Base-by-base conservation (phyloP, 352 stramenopile species). In the Elongisporangium senticosum region DNA sequence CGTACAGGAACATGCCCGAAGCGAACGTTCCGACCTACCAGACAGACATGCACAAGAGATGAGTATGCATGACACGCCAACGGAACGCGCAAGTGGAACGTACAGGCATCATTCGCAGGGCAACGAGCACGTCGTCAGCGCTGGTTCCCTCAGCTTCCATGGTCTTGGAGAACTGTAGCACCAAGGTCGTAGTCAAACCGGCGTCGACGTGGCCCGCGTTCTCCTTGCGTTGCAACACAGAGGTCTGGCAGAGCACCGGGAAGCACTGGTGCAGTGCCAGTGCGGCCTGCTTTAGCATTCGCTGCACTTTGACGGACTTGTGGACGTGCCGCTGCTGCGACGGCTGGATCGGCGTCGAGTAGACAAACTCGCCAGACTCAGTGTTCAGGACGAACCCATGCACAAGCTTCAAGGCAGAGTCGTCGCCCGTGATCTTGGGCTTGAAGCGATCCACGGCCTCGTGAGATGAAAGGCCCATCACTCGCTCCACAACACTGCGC, bases 91-190 rank as follows among this genome's bases (percentile, higher is more conserved):
- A 17, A 17, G 33, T 14, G 2, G 17, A 28, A 63, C 65, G 71
- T 62, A 83, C 76, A 6, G 59, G 28, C 11, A 82, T 39, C 74
- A 82, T 74, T 11, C 63, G 65, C 4, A 83, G 53, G 24, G 69
- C 71, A 4, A 86, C 54, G 55, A 73, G 64, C 17, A 67, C 49
- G 17, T 59, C 10, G 15, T 43, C 33, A 17, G 33, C 33, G 11
- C 33, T 43, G 13, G 33, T 43, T 2, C 33, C 33, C 1, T 10
- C 33, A 4, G 33, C 33, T 17, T 43, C 33, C 11, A 17, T 17
- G 2, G 33, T 43, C 33, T 43, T 43, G 33, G 33, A 43, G 13
- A 43, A 43, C 33, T 43, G 33, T 10, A 68, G 52, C 13, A 64
- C 57, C 3, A 63, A 43, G 1, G 51, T 68, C 4, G 62, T 65